Base-by-base conservation (phyloP, 2,329 filamentous ascomycete species). In the Stachybotrys echinatus region DNA sequence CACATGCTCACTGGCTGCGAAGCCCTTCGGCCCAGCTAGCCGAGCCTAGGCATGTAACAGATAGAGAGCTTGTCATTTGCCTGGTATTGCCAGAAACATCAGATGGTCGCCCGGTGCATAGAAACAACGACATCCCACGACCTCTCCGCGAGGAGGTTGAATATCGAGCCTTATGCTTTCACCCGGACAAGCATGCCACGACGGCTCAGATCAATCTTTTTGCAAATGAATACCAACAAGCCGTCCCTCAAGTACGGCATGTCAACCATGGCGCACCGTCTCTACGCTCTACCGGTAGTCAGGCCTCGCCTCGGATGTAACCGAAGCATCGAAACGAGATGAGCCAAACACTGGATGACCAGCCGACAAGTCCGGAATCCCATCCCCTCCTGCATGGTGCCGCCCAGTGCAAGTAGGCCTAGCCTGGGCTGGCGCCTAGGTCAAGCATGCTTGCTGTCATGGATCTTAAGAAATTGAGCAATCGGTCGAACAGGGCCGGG, bases 401-500 rank as follows among this genome's bases (percentile, higher is more conserved):
- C 27, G 27, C 27, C n/a, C 27, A 14, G 27, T 14, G 27, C 27
- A 34, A 34, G 27, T 10, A 34, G 27, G 27, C 14, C 27, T 10
- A 5, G 27, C 3, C 27, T 14, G 10, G 27, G 27, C 27, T 10
- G 27, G 27, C 27, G 27, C 10, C 27, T 34, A 34, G 27, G 27
- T 34, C 27, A 34, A 14, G 27, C 27, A 3, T 2, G 27, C 27
- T n/a, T n/a, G n/a, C 27, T 14, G 27, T 5, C 27, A 34, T 34
- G 27, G 27, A 34, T 34, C 27, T 10, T 34, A 34, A 14, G 14
- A 31, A 34, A 34, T 34, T 34, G 27, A 14, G 10, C 27, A 8
- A 34, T 10, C 27, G 27, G 27, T 34, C 27, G 27, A 34, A 14
- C 27, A 34, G 27, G 27, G 27, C 27, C 51, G 56, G 49, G 48